These are phyloP conservation scores for Scedosporium aurantiacum DNA, from an alignment of 2,329 filamentous ascomycete species.

Conservation along the genomic window DNA sequence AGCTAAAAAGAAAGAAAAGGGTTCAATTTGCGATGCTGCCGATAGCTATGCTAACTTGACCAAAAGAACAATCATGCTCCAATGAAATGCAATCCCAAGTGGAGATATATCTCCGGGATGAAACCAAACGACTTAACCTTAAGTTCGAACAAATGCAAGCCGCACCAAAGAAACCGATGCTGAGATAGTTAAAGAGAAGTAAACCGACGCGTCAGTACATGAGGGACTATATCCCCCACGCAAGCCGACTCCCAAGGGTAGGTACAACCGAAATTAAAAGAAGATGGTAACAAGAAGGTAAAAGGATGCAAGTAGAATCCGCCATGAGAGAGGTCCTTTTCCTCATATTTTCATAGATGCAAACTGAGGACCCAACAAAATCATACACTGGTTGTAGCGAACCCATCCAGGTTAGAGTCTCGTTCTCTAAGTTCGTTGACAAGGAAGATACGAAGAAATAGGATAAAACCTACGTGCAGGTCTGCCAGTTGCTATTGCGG, in stretches of 20 bases:
- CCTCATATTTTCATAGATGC: too few species aligned
- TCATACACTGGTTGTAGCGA: not conserved
- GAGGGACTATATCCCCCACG: not conserved
- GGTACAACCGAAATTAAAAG: too few species aligned
- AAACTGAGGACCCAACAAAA: not conserved
- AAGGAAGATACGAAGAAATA: not conserved
- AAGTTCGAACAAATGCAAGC: not conserved
- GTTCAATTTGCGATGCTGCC: not conserved
- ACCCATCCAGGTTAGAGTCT: not conserved
- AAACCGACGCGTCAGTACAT: not conserved
- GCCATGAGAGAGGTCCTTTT: too few species aligned
- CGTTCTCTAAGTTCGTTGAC: not conserved
- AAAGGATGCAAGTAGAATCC: too few species aligned
- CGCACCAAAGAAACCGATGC: not conserved
- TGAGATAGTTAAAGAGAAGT: not conserved
- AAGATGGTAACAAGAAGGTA: too few species aligned
- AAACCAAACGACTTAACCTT: not conserved
- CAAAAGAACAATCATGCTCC: not conserved
- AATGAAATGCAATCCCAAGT: not conserved
- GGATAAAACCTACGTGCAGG: not conserved
- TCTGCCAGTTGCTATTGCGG: not conserved
- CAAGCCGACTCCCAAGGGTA: too few species aligned
- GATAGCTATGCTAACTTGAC: not conserved
- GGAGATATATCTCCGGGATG: not conserved
- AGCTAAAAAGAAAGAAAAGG: not conserved